Conservation (phyloP, 305 asterid species). For the Vinca major region DNA sequence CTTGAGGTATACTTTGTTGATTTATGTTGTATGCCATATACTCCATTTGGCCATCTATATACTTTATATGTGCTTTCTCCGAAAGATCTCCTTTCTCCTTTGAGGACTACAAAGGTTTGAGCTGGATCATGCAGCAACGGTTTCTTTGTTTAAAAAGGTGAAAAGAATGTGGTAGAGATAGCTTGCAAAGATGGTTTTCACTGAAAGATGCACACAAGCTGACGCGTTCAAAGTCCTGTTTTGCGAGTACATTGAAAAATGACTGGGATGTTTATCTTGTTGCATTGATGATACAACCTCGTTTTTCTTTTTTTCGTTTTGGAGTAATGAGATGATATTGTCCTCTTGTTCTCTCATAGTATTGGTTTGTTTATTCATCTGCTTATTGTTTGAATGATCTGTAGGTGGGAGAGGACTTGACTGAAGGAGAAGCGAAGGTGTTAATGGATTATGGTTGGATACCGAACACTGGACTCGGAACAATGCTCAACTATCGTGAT, state of each 20-base stretch:
- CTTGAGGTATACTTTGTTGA: conserved; percentile 36
- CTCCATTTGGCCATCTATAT: background rate
- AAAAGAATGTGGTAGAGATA: background rate
- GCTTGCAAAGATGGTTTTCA: background rate
- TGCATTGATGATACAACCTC: background rate
- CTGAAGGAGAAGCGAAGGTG: conserved; percentile 78
- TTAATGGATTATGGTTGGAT: conserved; percentile 71
- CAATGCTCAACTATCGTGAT: conserved; percentile 82
- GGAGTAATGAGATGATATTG: no score
- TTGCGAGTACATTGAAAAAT: background rate
- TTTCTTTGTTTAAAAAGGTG: background rate
- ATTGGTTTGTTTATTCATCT: background rate
- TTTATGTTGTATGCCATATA: background rate
- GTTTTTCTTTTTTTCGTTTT: background rate
- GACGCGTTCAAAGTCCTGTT: background rate
- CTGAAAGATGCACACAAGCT: background rate
- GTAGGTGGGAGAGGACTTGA: conserved; percentile 79
- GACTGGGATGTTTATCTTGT: background rate
- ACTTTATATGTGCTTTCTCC: background rate
- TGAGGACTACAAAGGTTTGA: background rate
- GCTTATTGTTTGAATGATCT: conserved; percentile 4
- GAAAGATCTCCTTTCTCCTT: background rate
- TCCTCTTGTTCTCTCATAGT: no score
- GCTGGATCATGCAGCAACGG: no score
- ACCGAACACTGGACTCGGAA: conserved; percentile 75